phyloP scores from a whole-genome alignment of 1,284 basidiomycete genomes.

The Mycosarcoma maydis region DNA sequence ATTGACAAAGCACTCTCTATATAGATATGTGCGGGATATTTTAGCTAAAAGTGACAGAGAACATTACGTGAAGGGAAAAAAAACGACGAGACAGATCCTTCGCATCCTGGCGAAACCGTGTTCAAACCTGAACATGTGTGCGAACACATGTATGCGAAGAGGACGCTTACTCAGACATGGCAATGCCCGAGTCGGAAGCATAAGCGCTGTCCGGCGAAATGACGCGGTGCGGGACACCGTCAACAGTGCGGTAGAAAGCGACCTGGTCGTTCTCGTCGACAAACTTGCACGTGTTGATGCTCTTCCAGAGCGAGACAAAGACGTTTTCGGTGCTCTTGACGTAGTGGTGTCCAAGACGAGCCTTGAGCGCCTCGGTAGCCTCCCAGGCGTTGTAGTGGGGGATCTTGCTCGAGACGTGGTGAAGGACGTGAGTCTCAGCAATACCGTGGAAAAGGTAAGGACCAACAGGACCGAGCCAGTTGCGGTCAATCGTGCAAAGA shows the following conservation, averaged over 20 bases:
- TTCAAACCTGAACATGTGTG: too few relatives aligned
- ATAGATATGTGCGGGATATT: too few relatives aligned
- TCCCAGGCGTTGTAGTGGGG: slow-evolving; percentile 77
- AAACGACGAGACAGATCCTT: too few relatives aligned
- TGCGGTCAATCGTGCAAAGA: slow-evolving; percentile 90
- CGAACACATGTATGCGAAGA: too few relatives aligned
- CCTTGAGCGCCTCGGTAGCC: slow-evolving; percentile 86
- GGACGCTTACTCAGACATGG: slow-evolving; percentile 58
- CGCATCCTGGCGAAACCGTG: too few relatives aligned
- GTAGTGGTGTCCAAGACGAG: slow-evolving; percentile 76
- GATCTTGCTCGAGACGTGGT: slow-evolving; percentile 67
- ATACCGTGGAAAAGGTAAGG: slow-evolving; percentile 71
- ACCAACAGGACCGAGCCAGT: slow-evolving; percentile 74
- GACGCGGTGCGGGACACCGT: slow-evolving; percentile 59
- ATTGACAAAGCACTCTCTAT: too few relatives aligned
- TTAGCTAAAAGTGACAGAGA: too few relatives aligned
- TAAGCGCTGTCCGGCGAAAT: slow-evolving; percentile 49
- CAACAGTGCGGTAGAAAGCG: slow-evolving; percentile 63
- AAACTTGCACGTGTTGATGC: slow-evolving; percentile 69
- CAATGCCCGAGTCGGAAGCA: slow-evolving; percentile 63
- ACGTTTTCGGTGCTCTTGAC: slow-evolving; percentile 71
- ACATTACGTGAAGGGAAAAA: too few relatives aligned
- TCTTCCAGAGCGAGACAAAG: slow-evolving; percentile 70
- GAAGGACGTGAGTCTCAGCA: slow-evolving; percentile 65
- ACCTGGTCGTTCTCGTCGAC: slow-evolving; percentile 63